Evolutionary conservation across 768 basidiomycete species (phyloP).

Genomic region (Trametes gibbosa): DNA sequence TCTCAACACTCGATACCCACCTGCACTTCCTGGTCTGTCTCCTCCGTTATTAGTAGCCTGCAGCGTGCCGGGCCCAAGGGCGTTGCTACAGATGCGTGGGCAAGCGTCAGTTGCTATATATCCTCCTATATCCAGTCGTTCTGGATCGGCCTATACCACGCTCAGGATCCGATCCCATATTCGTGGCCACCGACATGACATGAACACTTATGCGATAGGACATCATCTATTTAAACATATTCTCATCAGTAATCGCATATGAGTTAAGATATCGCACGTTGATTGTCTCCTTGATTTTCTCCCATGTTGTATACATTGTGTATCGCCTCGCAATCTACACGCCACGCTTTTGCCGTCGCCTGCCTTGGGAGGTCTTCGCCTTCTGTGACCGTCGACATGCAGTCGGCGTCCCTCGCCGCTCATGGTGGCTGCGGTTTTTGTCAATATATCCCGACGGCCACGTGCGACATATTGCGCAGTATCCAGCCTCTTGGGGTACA

Average conservation of each 20-base stretch:
- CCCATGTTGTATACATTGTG: constrained; percentile 15
- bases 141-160: constrained; percentile 37
- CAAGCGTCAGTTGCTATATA: constrained; percentile 34
- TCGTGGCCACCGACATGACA: constrained; percentile 20
- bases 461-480: too few relatives aligned
- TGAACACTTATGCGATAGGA: neutral
- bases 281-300: constrained; percentile 7
- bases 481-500: too few relatives aligned
- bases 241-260: constrained; percentile 8
- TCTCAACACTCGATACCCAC: constrained; percentile 36
- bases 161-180: neutral
- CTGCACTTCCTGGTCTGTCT: constrained; percentile 35
- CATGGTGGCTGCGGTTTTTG: neutral
- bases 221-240: constrained; percentile 13
- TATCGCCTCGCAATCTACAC: constrained; percentile 3
- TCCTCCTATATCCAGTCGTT: constrained; percentile 37
- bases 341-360: neutral
- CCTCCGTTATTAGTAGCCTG: constrained; percentile 38
- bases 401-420: neutral
- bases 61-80: constrained; percentile 41
- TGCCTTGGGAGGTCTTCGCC: neutral
- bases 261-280: constrained; percentile 7
- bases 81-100: constrained; percentile 36
- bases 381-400: neutral
- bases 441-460: too few relatives aligned